Base-by-base conservation (phyloP, 441 rosid genomes). In the Aleurites moluccanus region DNA sequence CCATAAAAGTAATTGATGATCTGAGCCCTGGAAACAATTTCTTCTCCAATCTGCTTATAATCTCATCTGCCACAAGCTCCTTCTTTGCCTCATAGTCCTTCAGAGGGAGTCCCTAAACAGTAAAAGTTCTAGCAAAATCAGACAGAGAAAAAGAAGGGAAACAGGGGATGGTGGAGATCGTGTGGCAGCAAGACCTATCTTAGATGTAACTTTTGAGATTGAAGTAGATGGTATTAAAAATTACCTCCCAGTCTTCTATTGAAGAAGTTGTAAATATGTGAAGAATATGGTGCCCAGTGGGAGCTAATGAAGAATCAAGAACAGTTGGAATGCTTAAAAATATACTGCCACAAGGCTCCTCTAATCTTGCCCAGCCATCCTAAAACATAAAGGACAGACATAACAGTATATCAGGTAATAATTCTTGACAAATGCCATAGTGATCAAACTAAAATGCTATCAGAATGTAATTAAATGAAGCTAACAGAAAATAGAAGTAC, bases 271-370 rank as follows among this genome's bases (percentile, higher is more conserved):
- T 90, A 77, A 96, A 93, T 83, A 96, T 84, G 81, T 96, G 99
- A 56, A 96, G 90, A 80, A 96, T 90, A 82, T 96, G 99, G 60
- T 78, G 84, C 20, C 94, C 97, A 44, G 82, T 76, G 14, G 98
- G 99, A 83, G 99, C 95, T 81, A 96, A 80, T 6, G 93, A 89
- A 56, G 96, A 79, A 85, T 96, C 97, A 63, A 96, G 97, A 79
- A 93, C 75, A 20, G 99, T 93, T n/a, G 99, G 97, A 85, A 96
- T 96, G 85, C 99, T 95, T 73, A 96, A 83, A 79, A 96, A 93
- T 83, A 96, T 91, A 79, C 99, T 93, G 47, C 97, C 98, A 83
- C 91, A 96, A 68, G 97, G 87, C 76, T 84, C 83, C 82, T 93
- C 97, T 68, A 93, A 80, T 84, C 88, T 88, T 60, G 75, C 71